Evolutionary conservation across 768 basidiomycete species (phyloP), one percentile per base, ranked within the genome.

Genomic region (Cubamyces lactineus): DNA sequence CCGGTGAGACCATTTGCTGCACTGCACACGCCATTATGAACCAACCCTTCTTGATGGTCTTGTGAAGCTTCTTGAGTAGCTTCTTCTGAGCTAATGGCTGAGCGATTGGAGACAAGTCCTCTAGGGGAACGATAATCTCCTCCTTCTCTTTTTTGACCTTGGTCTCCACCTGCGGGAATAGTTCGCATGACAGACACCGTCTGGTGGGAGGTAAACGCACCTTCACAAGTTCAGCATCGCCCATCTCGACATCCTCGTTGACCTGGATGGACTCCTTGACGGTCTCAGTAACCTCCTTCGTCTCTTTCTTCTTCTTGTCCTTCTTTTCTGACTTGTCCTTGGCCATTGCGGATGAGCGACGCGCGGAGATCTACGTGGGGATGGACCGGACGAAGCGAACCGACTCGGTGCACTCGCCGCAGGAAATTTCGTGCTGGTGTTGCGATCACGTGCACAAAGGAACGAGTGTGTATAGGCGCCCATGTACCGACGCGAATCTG

Each of bases 51-150:
- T 95, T 97, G 67, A 98, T 90, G 7, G 91, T 89, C 76, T 95
- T 96, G 80, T 98, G 89, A 38, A 98, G 78, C 76, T 95, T 98
- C 78, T 97, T 98, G 43, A 89, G 77, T 28, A 98, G 82, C 77
- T 98, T 99, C 80, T 88, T 92, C 74, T 89, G 87, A 21, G 97
- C 97, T 40, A 99, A 80, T 7, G 97, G 97, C 66, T 88, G 87
- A 6, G 97, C 97, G 57, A 99, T 85, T n/a, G 96, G 94, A 5
- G 94, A 93, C 39, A 98, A 82, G 66, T 95, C 92, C 66, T 91
- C 92, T 1, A 88, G 63, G 2, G 89, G 82, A 43, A 94, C 85
- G 17, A 80, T 74, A 57, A 89, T 78, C 60, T 88, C 88, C 17
- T 84, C 85, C 72, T 82, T 88, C 62, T 83, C 84, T 66, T 84